phyloP scores from a whole-genome alignment of 169 alveolate genomes.

The Plasmodium knowlesi region DNA sequence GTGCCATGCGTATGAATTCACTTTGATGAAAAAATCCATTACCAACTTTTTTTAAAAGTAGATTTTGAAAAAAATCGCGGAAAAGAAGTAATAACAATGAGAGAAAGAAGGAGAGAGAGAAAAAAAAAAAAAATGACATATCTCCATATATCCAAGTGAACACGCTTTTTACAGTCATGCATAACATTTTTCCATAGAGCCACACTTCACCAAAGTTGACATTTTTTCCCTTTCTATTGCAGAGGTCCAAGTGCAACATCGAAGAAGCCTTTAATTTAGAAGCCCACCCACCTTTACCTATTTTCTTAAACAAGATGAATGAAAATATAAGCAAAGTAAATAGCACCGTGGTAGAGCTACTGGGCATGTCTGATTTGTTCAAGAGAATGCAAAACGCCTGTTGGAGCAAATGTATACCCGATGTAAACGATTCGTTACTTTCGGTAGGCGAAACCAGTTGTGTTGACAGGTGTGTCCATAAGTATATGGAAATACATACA shows the following conservation, averaged over 20 bases:
- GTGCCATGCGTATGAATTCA: not conserved
- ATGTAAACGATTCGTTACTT: slow-evolving; percentile 77
- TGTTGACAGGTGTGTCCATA: slow-evolving; percentile 86
- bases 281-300: not conserved
- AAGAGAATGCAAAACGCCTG: slow-evolving; percentile 85
- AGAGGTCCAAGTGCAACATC: not conserved
- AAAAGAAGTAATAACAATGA: not conserved
- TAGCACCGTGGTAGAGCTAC: slow-evolving; percentile 85
- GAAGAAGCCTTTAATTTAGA: not conserved
- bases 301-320: slow-evolving; percentile 14
- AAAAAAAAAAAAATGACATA: not conserved
- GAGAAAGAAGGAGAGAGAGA: too few species aligned
- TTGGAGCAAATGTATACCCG: slow-evolving; percentile 86
- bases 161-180: not conserved
- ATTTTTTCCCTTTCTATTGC: not conserved
- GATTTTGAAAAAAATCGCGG: not conserved
- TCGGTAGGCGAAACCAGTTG: slow-evolving; percentile 87
- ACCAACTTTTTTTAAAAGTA: not conserved
- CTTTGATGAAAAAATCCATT: not conserved
- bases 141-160: not conserved
- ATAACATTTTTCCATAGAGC: not conserved
- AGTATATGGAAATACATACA: slow-evolving; percentile 76
- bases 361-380: slow-evolving; percentile 88
- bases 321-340: slow-evolving; percentile 76
- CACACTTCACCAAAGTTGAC: not conserved